These are phyloP conservation scores for Pythium myriotylum DNA, from an alignment of 352 stramenopile species.

Conservation along the genomic window DNA sequence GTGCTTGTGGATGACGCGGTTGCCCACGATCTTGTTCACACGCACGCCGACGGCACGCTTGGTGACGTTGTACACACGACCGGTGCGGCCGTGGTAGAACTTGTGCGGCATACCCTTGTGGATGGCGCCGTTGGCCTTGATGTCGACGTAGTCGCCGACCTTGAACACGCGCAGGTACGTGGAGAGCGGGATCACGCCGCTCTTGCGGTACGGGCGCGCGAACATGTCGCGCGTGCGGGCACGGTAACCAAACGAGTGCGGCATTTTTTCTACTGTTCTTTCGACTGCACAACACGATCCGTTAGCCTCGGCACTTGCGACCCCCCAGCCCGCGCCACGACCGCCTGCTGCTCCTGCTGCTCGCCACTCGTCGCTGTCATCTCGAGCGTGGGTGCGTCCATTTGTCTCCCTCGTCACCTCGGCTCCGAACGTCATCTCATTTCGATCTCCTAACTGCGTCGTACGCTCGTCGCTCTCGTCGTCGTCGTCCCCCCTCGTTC, in stretches of 20 bases:
- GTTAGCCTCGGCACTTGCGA: not conserved
- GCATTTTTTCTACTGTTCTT: constrained; percentile 86
- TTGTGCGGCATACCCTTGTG: constrained; percentile 99
- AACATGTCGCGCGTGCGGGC: constrained; percentile 99
- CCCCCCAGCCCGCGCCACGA: no score
- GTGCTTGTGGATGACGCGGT: constrained; percentile 99
- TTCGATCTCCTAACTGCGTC: no score
- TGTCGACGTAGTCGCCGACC: constrained; percentile 99
- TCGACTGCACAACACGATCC: constrained; percentile 5
- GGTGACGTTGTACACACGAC: constrained; percentile 99
- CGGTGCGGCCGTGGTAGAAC: constrained; percentile 99
- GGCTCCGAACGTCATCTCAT: no score
- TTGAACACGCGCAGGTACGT: constrained; percentile 99
- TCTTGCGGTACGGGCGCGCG: constrained; percentile 97
- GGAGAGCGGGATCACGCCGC: constrained; percentile 95
- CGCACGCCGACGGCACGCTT: constrained; percentile 98
- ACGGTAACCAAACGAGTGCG: constrained; percentile 99
- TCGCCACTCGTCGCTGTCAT: no score
- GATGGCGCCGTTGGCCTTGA: constrained; percentile 98
- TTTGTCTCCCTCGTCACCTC: no score
- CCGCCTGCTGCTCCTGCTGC: no score
- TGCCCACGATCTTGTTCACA: constrained; percentile 99
- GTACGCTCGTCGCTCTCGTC: no score
- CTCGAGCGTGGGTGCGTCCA: no score
- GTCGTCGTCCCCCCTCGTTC: no score